Conservation (phyloP, 83 land plant species). For the Diphasiastrum complanatum region DNA sequence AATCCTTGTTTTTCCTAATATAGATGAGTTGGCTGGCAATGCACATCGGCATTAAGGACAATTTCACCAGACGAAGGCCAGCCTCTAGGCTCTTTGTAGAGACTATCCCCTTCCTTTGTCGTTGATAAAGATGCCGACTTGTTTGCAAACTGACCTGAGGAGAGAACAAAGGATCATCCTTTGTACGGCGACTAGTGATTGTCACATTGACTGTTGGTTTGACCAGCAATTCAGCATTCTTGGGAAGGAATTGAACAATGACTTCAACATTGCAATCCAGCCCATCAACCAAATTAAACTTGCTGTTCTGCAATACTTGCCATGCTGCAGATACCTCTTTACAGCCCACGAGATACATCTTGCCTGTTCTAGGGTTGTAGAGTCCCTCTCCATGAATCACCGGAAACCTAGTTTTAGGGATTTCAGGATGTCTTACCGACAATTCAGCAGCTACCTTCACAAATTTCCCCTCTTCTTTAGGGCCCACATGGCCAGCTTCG, state of each 20-base stretch:
- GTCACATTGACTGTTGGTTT: conserved; percentile 45
- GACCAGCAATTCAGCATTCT: conserved; percentile 45
- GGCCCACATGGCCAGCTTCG: no score
- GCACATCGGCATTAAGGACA: conserved; percentile 45
- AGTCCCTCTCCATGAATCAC: conserved; percentile 2
- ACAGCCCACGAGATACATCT: conserved; percentile 58
- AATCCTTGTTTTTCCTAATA: conserved; percentile 32
- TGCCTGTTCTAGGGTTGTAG: conserved; percentile 6
- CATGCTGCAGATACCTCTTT: conserved; percentile 44
- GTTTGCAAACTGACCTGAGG: conserved; percentile 37
- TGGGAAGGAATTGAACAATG: conserved; percentile 53
- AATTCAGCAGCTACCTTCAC: conserved; percentile 3
- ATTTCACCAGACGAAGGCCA: conserved; percentile 36
- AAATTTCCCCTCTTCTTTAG: background rate
- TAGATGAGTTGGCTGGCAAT: conserved; percentile 44
- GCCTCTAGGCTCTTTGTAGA: conserved; percentile 55
- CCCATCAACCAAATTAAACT: conserved; percentile 43
- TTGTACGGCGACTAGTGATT: conserved; percentile 44
- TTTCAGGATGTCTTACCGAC: background rate
- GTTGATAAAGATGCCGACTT: conserved; percentile 45
- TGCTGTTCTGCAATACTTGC: conserved; percentile 30
- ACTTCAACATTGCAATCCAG: conserved; percentile 53
- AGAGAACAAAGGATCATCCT: conserved; percentile 50
- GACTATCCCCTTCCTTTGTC: conserved; percentile 51
- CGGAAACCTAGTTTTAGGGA: no score